Evolutionary conservation across 331 rosid species (phyloP), one percentile per base, ranked within the genome.

Genomic region (Stylosanthes scabra): DNA sequence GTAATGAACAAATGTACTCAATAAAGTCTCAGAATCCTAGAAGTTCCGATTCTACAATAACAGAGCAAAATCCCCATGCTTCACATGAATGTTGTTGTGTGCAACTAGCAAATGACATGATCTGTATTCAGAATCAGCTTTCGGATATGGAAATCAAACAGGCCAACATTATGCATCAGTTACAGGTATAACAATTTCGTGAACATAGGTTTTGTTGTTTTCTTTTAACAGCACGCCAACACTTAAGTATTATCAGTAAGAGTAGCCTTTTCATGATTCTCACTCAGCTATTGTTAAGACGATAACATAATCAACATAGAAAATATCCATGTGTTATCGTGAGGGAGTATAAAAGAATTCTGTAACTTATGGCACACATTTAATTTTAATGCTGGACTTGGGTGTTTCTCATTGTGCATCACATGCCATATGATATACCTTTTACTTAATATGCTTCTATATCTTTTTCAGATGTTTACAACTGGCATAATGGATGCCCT

Each of bases 71-170:
- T 72, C 85, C 80, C 71, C 89, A 62, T 69, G 55, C 82, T 75
- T 62, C 83, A n/a, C 88, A 78, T 70, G 85, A 87, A 60, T 85
- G 89, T 70, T 87, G 89, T 78, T 87, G 89, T 79, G 74, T 39
- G 44, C 90, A 84, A 76, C 75, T 88, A 46, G 85, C 79, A 74
- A 86, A 88, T 66, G 97, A 93, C 71, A 69, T 93, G 83, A 81
- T 72, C 31, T 81, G 82, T 77, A 82, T 93, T 44, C 87, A 84
- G 71, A 93, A 93, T 65, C 97, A 93, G 67, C 96, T 93, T 60
- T 56, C 81, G 54, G 90, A 87, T 76, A 90, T 93, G 58, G 93
- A 90, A 84, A 83, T 74, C 83, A 93, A 88, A 74, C 97, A 90
- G 77, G 82, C 90, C 14, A 88, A 75, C 73, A 77, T 87, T 74